phyloP scores from a whole-genome alignment of 257 asterid species.

The Salvia miltiorrhiza region DNA sequence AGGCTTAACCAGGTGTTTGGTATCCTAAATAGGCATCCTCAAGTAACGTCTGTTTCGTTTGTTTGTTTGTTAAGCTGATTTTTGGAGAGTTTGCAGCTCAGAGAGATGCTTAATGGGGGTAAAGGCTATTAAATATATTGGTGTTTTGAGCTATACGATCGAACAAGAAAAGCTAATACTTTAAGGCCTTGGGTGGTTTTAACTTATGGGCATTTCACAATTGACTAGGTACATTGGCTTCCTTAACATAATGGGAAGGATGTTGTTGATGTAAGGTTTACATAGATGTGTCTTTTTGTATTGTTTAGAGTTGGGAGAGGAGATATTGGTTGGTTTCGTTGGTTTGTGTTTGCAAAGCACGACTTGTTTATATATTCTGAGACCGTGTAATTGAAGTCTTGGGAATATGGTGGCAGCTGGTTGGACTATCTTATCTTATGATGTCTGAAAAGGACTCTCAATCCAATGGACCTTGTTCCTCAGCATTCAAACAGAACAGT shows the following conservation, averaged over 20 bases:
- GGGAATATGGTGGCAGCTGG: conserved; percentile 30
- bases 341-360: not conserved
- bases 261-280: not conserved
- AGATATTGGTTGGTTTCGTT: not conserved
- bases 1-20: too few relatives aligned
- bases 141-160: not conserved
- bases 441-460: conserved; percentile 7
- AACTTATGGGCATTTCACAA: not conserved
- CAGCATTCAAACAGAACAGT: too few relatives aligned
- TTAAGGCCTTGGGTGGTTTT: not conserved
- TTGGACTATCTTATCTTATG: too few relatives aligned
- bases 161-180: not conserved
- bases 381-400: not conserved
- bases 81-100: not conserved
- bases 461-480: too few relatives aligned
- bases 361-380: not conserved
- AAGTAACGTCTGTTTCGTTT: not conserved
- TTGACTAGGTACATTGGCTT: not conserved
- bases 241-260: not conserved
- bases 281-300: not conserved
- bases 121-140: not conserved
- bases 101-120: not conserved
- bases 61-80: not conserved
- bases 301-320: not conserved
- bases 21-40: not conserved